Percentiles rank a stretch among this genome's conserved stretches.
Evolutionary conservation across 257 asterid genomes (phyloP).

Genomic region (Solanum sitiens): DNA sequence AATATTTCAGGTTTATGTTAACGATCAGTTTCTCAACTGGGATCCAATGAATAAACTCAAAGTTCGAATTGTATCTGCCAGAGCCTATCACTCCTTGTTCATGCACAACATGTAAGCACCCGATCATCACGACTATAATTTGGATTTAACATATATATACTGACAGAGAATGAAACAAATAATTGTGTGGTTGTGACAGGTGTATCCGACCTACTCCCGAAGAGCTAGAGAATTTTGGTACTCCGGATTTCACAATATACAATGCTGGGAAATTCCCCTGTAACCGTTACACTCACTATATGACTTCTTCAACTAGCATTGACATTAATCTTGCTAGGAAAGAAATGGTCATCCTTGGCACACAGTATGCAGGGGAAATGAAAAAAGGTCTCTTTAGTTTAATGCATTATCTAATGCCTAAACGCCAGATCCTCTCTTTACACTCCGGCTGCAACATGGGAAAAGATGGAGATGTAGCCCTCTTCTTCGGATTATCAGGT

Average conservation of each 20-base stretch:
- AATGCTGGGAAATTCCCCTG: conserved; percentile 93
- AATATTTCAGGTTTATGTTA: conserved; percentile 56
- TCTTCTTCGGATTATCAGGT: conserved; percentile 92
- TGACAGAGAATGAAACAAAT: conserved; percentile 1
- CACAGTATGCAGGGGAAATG: conserved; percentile 97
- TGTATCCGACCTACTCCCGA: conserved; percentile 87
- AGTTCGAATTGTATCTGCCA: conserved; percentile 90
- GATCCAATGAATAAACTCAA: conserved; percentile 75
- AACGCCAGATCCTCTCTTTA: conserved; percentile 69
- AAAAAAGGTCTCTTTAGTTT: conserved; percentile 83
- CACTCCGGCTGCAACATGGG: conserved; percentile 95
- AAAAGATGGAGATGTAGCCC: conserved; percentile 83
- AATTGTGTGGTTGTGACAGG: conserved; percentile 58
- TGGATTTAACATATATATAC: neutral
- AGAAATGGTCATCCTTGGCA: conserved; percentile 93
- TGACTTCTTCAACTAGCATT: conserved; percentile 95
- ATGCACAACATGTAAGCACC: conserved; percentile 84
- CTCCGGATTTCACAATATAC: conserved; percentile 94
- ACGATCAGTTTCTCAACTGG: conserved; percentile 92
- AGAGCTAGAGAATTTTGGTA: conserved; percentile 76
- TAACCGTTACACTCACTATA: conserved; percentile 80
- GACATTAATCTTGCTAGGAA: conserved; percentile 77
- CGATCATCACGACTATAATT: neutral
- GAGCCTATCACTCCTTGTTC: conserved; percentile 91
- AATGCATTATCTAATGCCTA: conserved; percentile 97